These are phyloP conservation scores for Microdochium nivale DNA, from an alignment of 2,329 filamentous ascomycete genomes.

Conservation along the genomic window DNA sequence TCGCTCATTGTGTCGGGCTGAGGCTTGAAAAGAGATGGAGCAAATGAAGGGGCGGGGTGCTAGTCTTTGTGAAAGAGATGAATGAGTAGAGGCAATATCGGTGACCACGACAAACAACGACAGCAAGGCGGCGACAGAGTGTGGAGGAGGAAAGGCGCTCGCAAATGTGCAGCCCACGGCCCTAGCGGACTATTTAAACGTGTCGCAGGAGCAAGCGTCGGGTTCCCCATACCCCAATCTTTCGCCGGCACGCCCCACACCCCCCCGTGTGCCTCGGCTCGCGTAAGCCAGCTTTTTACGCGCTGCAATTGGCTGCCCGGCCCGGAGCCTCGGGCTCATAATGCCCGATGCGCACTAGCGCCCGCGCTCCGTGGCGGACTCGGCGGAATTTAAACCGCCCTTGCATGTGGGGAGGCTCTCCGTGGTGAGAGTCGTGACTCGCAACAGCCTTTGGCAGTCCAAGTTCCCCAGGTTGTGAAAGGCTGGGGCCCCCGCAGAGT, in stretches of 20 bases:
- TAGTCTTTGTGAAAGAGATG: not conserved
- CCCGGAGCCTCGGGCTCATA: not conserved
- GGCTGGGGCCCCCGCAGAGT: too few relatives aligned
- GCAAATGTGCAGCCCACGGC: not conserved
- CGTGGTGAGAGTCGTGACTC: too few relatives aligned
- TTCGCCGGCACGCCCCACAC: not conserved
- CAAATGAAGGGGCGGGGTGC: not conserved
- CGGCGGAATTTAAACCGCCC: not conserved
- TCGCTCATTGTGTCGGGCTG: slow-evolving; percentile 6
- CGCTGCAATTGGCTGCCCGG: not conserved
- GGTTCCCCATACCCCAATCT: not conserved
- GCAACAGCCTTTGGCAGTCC: too few relatives aligned
- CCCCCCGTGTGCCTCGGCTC: not conserved
- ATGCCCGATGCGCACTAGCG: not conserved
- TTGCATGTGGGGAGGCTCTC: not conserved
- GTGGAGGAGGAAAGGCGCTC: not conserved
- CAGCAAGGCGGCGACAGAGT: too few relatives aligned
- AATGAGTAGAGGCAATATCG: too few relatives aligned
- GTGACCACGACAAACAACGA: too few relatives aligned
- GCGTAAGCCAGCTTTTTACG: not conserved
- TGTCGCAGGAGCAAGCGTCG: not conserved
- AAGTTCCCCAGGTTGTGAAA: too few relatives aligned
- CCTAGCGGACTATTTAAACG: not conserved
- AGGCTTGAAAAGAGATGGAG: not conserved
- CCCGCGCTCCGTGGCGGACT: too few relatives aligned